These are phyloP conservation scores for Xylaria venustula DNA, from an alignment of 495 filamentous ascomycete species.

Conservation along the genomic window DNA sequence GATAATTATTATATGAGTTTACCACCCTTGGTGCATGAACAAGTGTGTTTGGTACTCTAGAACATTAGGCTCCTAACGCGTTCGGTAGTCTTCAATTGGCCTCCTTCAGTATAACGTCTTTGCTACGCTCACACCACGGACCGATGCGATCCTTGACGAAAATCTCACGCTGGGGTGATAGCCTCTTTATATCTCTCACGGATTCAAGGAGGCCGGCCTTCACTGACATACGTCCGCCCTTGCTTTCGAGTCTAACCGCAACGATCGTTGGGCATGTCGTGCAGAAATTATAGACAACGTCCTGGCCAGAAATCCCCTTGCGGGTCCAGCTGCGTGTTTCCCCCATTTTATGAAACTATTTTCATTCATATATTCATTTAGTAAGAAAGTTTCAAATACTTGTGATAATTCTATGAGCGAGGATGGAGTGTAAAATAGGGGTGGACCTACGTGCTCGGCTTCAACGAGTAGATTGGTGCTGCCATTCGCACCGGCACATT, in stretches of 20 bases:
- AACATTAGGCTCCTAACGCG: too few relatives aligned
- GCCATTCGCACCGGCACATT: slow-evolving; percentile 6
- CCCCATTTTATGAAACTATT: slow-evolving; percentile 1
- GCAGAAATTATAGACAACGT: slow-evolving; percentile 5
- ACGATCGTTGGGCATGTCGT: slow-evolving; percentile 6
- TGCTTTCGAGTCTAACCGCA: not conserved
- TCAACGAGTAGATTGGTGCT: slow-evolving; percentile 2
- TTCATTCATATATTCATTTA: not conserved
- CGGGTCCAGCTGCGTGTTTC: slow-evolving; percentile 1
- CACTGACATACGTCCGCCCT: not conserved
- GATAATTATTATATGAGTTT: too few relatives aligned
- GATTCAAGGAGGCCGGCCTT: slow-evolving; percentile 5
- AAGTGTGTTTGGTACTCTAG: too few relatives aligned
- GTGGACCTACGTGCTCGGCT: not conserved
- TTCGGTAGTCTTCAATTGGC: not conserved
- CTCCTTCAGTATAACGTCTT: slow-evolving; percentile 1
- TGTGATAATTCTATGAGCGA: not conserved
- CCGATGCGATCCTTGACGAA: slow-evolving; percentile 8
- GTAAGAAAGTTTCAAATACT: not conserved
- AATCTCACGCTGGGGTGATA: not conserved
- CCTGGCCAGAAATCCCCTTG: slow-evolving; percentile 1
- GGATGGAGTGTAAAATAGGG: not conserved
- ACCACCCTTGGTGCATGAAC: too few relatives aligned
- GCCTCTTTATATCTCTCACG: not conserved
- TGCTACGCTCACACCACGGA: slow-evolving; percentile 6